Evolutionary conservation across 257 asterid genomes (phyloP).

Genomic region (Henckelia pumila): DNA sequence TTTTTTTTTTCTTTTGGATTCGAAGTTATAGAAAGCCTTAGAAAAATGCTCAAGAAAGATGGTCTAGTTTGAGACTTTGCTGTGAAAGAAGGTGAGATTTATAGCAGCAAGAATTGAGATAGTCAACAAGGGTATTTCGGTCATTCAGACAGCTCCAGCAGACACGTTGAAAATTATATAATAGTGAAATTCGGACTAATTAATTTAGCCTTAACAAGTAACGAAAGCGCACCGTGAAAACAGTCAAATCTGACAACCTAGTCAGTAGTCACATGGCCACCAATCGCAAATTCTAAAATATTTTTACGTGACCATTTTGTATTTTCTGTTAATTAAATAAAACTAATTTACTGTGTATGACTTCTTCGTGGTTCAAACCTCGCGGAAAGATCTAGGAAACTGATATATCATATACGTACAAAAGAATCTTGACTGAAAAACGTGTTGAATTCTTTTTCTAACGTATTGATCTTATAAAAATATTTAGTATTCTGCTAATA

Average conservation of each 20-base stretch:
- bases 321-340: background rate
- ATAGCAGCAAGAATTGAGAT: background rate
- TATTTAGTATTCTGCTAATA: too few species aligned
- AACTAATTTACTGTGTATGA: too few species aligned
- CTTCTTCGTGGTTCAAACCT: background rate
- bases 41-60: background rate
- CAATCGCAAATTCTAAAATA: too few species aligned
- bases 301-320: background rate
- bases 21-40: background rate
- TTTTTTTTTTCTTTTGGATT: too few species aligned
- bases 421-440: background rate
- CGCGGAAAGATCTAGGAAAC: background rate
- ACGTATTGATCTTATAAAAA: background rate
- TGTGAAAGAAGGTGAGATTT: background rate
- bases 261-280: background rate
- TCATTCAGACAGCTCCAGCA: background rate
- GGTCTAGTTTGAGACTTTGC: background rate
- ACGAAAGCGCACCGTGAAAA: background rate
- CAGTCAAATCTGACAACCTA: background rate
- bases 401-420: too few species aligned
- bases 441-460: background rate
- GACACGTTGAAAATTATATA: constrained; percentile 3
- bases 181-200: background rate
- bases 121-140: constrained; percentile 13
- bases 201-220: background rate